Conservation (phyloP, 805 yeast genomes). For the Lipomyces yamanashiensis region DNA sequence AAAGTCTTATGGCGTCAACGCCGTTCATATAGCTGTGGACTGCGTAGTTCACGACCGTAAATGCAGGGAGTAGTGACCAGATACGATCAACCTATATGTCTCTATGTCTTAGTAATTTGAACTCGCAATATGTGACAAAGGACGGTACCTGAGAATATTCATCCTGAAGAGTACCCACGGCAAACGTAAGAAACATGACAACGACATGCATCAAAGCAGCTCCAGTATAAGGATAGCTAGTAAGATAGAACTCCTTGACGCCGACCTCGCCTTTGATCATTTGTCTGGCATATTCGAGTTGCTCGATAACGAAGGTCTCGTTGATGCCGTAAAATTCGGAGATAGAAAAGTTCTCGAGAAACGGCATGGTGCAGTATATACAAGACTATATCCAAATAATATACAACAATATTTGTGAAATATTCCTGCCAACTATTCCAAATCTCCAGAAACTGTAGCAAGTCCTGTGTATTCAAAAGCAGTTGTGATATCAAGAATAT, state of each 20-base stretch:
- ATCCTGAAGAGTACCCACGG: conserved; percentile 15
- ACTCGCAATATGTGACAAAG: neutral
- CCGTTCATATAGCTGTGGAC: conserved; percentile 16
- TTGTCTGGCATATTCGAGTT: conserved; percentile 2
- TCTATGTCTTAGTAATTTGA: neutral
- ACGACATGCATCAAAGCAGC: conserved; percentile 22
- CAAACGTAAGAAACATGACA: conserved; percentile 16
- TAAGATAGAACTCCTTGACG: conserved; percentile 10
- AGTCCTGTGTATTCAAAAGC: too few species aligned
- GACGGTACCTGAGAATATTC: conserved; percentile 32
- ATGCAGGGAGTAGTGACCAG: conserved; percentile 28
- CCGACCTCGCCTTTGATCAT: conserved; percentile 10
- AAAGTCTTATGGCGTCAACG: conserved; percentile 10
- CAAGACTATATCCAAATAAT: neutral
- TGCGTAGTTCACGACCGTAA: conserved; percentile 22
- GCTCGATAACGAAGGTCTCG: conserved; percentile 10
- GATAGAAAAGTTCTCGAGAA: conserved; percentile 2
- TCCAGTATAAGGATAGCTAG: conserved; percentile 21
- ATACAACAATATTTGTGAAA: too few species aligned
- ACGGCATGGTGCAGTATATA: neutral
- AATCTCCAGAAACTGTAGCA: too few species aligned
- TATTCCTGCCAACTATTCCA: too few species aligned
- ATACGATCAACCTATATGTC: conserved; percentile 26
- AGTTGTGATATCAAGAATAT: too few species aligned
- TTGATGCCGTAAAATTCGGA: conserved; percentile 8